Percentiles rank a stretch among this genome's conserved stretches.
phyloP scores from a whole-genome alignment of 2,329 filamentous ascomycete genomes.

The Colletotrichum tamarilloi region DNA sequence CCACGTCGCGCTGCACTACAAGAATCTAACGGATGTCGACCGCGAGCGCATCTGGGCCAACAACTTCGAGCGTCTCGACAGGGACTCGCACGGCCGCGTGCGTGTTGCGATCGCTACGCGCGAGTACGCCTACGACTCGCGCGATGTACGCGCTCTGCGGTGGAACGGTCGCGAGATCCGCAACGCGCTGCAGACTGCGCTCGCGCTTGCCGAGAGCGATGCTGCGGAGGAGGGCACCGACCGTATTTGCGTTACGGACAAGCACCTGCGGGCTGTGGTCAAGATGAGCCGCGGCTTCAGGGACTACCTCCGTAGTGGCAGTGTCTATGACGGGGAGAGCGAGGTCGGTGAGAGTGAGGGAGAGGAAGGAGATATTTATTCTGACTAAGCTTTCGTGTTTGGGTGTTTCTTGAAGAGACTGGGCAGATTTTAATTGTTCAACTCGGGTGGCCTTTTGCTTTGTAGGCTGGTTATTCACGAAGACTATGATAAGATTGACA shows the following conservation, averaged over 20 bases:
- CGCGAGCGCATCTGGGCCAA: constrained; percentile 44
- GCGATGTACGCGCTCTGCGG: constrained; percentile 36
- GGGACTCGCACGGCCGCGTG: constrained; percentile 40
- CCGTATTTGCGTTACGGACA: constrained; percentile 35
- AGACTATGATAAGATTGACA: neutral
- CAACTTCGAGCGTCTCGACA: constrained; percentile 42
- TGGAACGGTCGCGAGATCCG: constrained; percentile 46
- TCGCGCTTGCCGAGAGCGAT: constrained; percentile 43
- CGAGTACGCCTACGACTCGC: constrained; percentile 38
- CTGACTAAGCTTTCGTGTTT: neutral
- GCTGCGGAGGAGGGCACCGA: constrained; percentile 35
- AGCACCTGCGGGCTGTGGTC: constrained; percentile 39
- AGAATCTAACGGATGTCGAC: constrained; percentile 42
- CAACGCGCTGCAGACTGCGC: constrained; percentile 48
- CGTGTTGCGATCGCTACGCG: constrained; percentile 37
- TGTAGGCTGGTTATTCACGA: neutral
- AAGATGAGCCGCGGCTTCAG: constrained; percentile 40
- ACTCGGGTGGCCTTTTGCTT: neutral
- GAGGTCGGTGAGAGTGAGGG: constrained; percentile 30
- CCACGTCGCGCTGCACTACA: constrained; percentile 45
- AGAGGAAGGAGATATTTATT: constrained; percentile 24
- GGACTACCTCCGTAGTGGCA: constrained; percentile 42
- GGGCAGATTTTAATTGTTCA: neutral
- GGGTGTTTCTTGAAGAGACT: neutral
- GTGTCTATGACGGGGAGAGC: constrained; percentile 31